Percentiles rank a stretch among this genome's conserved stretches.
These are phyloP conservation scores for Eugenia klotzschiana DNA, from an alignment of 441 rosid species.

Conservation along the genomic window DNA sequence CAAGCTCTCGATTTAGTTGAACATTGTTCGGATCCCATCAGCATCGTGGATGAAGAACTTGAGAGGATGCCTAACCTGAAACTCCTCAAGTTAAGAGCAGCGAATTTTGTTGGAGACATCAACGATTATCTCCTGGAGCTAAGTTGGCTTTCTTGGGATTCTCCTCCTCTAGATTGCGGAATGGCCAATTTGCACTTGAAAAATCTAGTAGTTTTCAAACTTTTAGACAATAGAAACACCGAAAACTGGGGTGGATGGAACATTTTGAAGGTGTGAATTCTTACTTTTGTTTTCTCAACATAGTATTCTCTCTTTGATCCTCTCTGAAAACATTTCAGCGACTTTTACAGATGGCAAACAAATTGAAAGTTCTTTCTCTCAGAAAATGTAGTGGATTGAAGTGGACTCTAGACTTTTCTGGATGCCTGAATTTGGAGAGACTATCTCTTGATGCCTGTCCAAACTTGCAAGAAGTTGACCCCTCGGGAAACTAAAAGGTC, in stretches of 20 bases:
- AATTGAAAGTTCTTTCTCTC: not conserved
- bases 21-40: not conserved
- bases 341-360: not conserved
- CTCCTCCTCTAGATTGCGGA: rapidly evolving
- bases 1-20: not conserved
- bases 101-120: not conserved
- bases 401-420: not conserved
- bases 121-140: not conserved
- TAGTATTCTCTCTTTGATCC: not conserved
- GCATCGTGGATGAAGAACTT: not conserved
- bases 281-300: not conserved
- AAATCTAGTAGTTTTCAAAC: rapidly evolving
- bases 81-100: not conserved
- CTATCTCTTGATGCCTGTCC: no score
- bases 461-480: not conserved
- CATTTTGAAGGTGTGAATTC: not conserved
- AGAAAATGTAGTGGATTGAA: not conserved
- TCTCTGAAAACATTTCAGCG: no score
- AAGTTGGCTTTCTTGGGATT: not conserved
- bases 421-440: no score
- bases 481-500: not conserved
- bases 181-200: not conserved
- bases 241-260: not conserved
- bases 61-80: not conserved
- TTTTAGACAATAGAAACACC: rapidly evolving